These are phyloP conservation scores for Microdochium trichocladiopsis DNA, from an alignment of 2,329 filamentous ascomycete genomes.

Conservation along the genomic window DNA sequence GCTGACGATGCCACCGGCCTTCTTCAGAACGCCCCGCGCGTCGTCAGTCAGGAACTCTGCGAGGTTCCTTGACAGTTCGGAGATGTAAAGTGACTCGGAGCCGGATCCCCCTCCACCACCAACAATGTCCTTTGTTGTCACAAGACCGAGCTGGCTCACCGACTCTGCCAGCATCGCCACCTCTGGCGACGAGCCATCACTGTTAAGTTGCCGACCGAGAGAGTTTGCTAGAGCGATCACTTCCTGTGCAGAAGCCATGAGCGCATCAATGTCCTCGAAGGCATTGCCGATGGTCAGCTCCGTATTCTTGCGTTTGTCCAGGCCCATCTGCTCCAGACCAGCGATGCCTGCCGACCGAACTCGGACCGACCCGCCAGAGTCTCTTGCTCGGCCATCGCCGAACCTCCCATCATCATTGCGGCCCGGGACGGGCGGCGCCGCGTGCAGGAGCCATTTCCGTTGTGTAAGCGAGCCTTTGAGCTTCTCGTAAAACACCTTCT, in stretches of 20 bases:
- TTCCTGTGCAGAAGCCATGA: slow-evolving; percentile 97
- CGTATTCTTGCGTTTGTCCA: slow-evolving; percentile 85
- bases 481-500: slow-evolving; percentile 83
- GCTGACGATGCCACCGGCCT: slow-evolving; percentile 80
- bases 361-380: slow-evolving; percentile 18
- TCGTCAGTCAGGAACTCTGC: slow-evolving; percentile 90
- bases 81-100: slow-evolving; percentile 80
- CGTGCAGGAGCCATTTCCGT: slow-evolving; percentile 89
- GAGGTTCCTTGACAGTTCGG: slow-evolving; percentile 75
- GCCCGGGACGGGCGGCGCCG: slow-evolving; percentile 78
- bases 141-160: slow-evolving; percentile 73
- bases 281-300: slow-evolving; percentile 87
- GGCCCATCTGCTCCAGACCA: slow-evolving; percentile 77
- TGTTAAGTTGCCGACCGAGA: slow-evolving; percentile 64
- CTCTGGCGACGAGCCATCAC: slow-evolving; percentile 57
- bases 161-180: slow-evolving; percentile 74
- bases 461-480: slow-evolving; percentile 84
- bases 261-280: slow-evolving; percentile 90
- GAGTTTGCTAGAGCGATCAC: slow-evolving; percentile 88
- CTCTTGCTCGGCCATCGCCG: slow-evolving; percentile 19
- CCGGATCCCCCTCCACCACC: slow-evolving; percentile 56
- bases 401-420: slow-evolving; percentile 29
- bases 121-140: slow-evolving; percentile 95
- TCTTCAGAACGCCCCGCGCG: slow-evolving; percentile 65
- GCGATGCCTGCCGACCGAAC: slow-evolving; percentile 78